These are phyloP conservation scores for Prunus campanulata DNA, from an alignment of 306 rosid species.

Conservation along the genomic window DNA sequence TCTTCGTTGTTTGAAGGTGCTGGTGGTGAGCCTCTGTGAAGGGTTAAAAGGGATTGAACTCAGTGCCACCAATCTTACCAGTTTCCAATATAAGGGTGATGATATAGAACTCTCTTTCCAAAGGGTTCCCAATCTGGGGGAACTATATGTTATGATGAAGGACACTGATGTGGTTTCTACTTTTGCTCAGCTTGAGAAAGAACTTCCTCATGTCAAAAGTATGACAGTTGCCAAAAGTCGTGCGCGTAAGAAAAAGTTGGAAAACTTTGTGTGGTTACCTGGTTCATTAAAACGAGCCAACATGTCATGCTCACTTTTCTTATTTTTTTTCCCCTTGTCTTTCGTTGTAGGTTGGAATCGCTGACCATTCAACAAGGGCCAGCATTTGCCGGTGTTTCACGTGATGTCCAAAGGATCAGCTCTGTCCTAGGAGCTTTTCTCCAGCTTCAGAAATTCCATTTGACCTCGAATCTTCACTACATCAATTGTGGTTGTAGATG, in stretches of 20 bases:
- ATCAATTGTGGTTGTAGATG: neutral
- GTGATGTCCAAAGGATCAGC: neutral
- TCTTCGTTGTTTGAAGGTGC: neutral
- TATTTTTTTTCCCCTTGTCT: neutral
- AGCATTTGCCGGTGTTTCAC: neutral
- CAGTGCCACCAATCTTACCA: neutral
- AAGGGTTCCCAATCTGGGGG: neutral
- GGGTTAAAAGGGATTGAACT: slow-evolving; percentile 5
- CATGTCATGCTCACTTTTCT: neutral
- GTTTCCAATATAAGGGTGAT: neutral
- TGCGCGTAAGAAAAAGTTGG: neutral
- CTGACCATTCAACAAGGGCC: neutral
- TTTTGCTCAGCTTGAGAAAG: neutral
- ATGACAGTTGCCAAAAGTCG: neutral
- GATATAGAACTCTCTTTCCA: neutral
- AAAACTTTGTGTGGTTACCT: neutral
- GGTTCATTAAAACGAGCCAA: neutral
- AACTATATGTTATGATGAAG: neutral
- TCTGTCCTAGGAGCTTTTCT: neutral
- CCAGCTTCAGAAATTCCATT: neutral
- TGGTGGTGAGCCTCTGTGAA: neutral
- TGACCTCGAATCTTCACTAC: neutral
- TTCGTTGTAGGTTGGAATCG: neutral
- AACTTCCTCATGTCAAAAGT: neutral
- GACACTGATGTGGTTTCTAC: neutral